Conservation (phyloP, 768 basidiomycete species). For the Stropharia rugosoannulata region DNA sequence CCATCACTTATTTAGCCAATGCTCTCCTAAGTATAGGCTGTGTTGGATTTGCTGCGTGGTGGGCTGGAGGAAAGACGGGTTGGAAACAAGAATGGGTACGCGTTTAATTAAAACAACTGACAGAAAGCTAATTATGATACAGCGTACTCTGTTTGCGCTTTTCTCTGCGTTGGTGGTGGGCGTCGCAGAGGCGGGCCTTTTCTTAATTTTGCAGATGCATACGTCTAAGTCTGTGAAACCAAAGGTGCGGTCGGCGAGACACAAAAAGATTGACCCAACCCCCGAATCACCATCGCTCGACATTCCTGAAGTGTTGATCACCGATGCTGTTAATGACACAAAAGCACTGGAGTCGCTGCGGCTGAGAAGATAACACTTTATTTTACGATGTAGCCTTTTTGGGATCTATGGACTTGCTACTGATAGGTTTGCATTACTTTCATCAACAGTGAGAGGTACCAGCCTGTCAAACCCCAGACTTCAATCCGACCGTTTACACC, state of each 20-base stretch:
- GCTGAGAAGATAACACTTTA: slow-evolving; percentile 24
- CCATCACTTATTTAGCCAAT: slow-evolving; percentile 70
- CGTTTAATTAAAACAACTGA: slow-evolving; percentile 8
- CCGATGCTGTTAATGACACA: slow-evolving; percentile 10
- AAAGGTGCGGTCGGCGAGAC: slow-evolving; percentile 19
- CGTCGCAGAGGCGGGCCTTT: slow-evolving; percentile 65
- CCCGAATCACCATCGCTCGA: slow-evolving; percentile 8
- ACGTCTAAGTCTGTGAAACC: slow-evolving; percentile 16
- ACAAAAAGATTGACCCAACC: slow-evolving; percentile 37
- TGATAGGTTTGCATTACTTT: slow-evolving; percentile 48
- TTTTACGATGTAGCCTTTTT: background rate
- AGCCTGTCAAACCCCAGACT: slow-evolving; percentile 84
- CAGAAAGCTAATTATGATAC: slow-evolving; percentile 7
- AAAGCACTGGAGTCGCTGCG: slow-evolving; percentile 20
- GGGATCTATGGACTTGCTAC: slow-evolving; percentile 15
- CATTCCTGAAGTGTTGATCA: slow-evolving; percentile 3
- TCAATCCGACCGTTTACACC: slow-evolving; percentile 52
- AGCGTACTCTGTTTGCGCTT: slow-evolving; percentile 66
- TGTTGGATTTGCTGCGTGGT: slow-evolving; percentile 70
- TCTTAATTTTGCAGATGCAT: slow-evolving; percentile 56
- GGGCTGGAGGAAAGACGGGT: slow-evolving; percentile 61
- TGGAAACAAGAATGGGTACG: slow-evolving; percentile 80
- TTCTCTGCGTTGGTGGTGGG: slow-evolving; percentile 66
- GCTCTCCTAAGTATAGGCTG: slow-evolving; percentile 67
- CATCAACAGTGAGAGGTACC: slow-evolving; percentile 73